A percentile compares a stretch with the other conserved stretches of the same genome.
Evolutionary conservation across 768 basidiomycete genomes (phyloP).

Genomic region (Mycena pura): DNA sequence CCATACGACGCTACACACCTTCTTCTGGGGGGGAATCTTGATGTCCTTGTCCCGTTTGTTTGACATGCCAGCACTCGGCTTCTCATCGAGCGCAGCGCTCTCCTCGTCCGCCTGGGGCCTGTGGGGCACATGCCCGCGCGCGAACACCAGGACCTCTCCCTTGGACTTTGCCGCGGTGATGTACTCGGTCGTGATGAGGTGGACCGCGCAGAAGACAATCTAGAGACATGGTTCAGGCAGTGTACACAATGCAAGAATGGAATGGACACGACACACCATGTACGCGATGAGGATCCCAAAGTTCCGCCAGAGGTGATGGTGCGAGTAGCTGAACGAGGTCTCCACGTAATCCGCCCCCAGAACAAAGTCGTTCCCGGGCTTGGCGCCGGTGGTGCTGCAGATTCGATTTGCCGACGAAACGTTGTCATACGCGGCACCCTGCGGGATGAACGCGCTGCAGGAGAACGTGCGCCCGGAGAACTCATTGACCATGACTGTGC

Average conservation of each 20-base stretch:
- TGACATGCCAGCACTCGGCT: slow-evolving; percentile 23
- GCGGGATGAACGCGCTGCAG: slow-evolving; percentile 40
- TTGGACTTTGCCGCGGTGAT: slow-evolving; percentile 36
- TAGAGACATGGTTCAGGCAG: not conserved
- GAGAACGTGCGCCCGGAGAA: slow-evolving; percentile 47
- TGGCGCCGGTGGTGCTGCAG: slow-evolving; percentile 50
- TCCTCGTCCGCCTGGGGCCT: slow-evolving; percentile 31
- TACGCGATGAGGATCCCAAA: slow-evolving; percentile 54
- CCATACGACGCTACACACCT: too few relatives aligned
- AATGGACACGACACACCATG: slow-evolving; percentile 26
- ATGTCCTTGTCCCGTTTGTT: slow-evolving; percentile 12
- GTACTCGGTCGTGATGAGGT: slow-evolving; percentile 45
- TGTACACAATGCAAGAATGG: too few relatives aligned
- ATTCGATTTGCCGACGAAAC: slow-evolving; percentile 43
- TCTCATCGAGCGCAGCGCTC: slow-evolving; percentile 36
- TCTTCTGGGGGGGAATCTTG: slow-evolving; percentile 25
- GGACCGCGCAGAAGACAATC: slow-evolving; percentile 42
- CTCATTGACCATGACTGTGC: slow-evolving; percentile 52
- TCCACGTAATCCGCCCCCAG: slow-evolving; percentile 48
- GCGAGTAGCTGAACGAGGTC: slow-evolving; percentile 36
- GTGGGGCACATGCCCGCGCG: slow-evolving; percentile 32
- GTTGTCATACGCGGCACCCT: slow-evolving; percentile 43
- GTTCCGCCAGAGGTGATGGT: slow-evolving; percentile 45
- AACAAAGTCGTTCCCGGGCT: slow-evolving; percentile 47
- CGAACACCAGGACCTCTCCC: slow-evolving; percentile 38